phyloP scores from a whole-genome alignment of 2,329 filamentous ascomycete genomes.

The Parastagonospora nodorum region DNA sequence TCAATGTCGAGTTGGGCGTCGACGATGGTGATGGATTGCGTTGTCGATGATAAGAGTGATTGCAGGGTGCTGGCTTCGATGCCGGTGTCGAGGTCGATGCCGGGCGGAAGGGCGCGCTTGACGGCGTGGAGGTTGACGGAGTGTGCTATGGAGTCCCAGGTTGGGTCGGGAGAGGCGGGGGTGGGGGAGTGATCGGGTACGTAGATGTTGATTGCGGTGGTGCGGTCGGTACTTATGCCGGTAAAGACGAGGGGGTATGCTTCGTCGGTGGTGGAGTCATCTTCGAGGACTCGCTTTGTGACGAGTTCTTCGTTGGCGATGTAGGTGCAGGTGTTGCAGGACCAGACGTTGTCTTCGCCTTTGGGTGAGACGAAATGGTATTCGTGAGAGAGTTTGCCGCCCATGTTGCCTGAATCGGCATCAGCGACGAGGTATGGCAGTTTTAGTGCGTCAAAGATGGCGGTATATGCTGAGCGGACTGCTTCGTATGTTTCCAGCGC shows the following conservation, averaged over 20 bases:
- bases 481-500: constrained; percentile 80
- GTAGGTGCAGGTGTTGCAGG: constrained; percentile 74
- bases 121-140: constrained; percentile 65
- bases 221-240: constrained; percentile 70
- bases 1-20: neutral
- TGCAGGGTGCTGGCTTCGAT: constrained; percentile 55
- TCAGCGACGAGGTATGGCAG: constrained; percentile 83
- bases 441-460: constrained; percentile 80
- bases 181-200: constrained; percentile 17
- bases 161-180: neutral
- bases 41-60: constrained; percentile 24
- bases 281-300: constrained; percentile 37
- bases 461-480: constrained; percentile 74
- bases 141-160: constrained; percentile 35
- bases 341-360: constrained; percentile 85
- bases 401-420: constrained; percentile 96
- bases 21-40: neutral
- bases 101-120: constrained; percentile 57
- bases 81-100: constrained; percentile 72
- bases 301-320: constrained; percentile 89
- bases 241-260: constrained; percentile 57
- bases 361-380: constrained; percentile 82
- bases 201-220: constrained; percentile 67
- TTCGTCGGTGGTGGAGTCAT: constrained; percentile 24
- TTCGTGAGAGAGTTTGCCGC: constrained; percentile 89